phyloP scores from a whole-genome alignment of 371 early-diverging fungal species.

The Catenaria anguillulae region DNA sequence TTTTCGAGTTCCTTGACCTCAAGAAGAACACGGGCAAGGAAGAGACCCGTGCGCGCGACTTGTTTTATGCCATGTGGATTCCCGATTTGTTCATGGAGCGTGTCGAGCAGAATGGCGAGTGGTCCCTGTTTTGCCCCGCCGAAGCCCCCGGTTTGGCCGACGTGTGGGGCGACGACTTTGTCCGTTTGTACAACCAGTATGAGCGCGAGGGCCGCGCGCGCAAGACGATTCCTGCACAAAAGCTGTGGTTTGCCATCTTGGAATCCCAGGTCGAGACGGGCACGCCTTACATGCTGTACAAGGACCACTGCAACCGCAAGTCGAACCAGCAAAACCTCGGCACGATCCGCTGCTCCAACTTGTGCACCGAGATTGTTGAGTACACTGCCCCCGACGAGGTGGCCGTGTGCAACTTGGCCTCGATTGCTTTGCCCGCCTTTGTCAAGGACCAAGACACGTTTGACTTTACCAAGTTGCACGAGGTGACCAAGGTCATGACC shows the following conservation, averaged over 20 bases:
- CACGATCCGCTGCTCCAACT: constrained; percentile 71
- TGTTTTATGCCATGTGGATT: constrained; percentile 97
- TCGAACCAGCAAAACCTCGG: constrained; percentile 95
- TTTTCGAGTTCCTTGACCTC: constrained; percentile 95
- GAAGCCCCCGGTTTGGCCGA: constrained; percentile 88
- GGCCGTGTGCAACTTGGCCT: constrained; percentile 98
- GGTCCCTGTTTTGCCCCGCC: constrained; percentile 96
- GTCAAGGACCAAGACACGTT: constrained; percentile 48
- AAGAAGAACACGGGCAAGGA: constrained; percentile 99
- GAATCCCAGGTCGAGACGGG: constrained; percentile 99
- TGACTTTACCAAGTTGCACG: constrained; percentile 50
- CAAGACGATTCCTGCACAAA: constrained; percentile 86
- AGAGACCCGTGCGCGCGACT: constrained; percentile 91
- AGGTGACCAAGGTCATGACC: constrained; percentile 72
- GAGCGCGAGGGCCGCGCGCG: constrained; percentile 76
- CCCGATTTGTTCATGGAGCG: constrained; percentile 99
- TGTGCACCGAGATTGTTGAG: constrained; percentile 89
- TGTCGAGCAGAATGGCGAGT: constrained; percentile 85
- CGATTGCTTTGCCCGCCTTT: constrained; percentile 91
- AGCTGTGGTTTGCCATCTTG: constrained; percentile 97
- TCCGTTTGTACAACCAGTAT: constrained; percentile 73
- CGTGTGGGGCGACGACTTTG: constrained; percentile 92
- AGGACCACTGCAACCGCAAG: constrained; percentile 95
- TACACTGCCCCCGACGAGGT: constrained; percentile 94
- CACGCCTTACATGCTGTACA: constrained; percentile 98